Base-by-base conservation (phyloP, 2,329 filamentous ascomycete species). In the Nannizzia gypsea region DNA sequence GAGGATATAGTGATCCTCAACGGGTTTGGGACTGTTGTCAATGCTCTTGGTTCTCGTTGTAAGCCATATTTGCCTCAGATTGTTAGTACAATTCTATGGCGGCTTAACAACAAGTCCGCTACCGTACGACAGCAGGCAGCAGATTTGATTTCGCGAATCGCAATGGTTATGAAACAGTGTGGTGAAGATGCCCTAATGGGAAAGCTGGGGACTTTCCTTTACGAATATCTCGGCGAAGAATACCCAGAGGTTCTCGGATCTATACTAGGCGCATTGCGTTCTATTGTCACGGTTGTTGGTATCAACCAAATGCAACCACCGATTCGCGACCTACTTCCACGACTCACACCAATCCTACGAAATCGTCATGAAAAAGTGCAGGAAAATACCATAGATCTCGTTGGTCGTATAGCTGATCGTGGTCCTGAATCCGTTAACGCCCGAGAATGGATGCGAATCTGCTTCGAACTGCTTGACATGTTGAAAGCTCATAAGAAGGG, bases 401-500 rank as follows among this genome's bases (percentile, higher is more conserved):
- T 99, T 20, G 93, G 93, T 60, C 92, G 93, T 80, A 97, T 99
- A 67, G 93, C 95, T 15, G 93, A 99, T 74, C 88, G 93, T 65
- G 95, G 93, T 0, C 91, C 93, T 1, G 93, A 99, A 74, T 92
- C 88, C 64, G 93, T 99, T 71, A 96, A 96, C 70, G 91, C 93
- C 13, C 84, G 93, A 69, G 93, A 99, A 75, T 99, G 93, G 93
- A 99, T 99, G 95, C 86, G 93, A 72, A 99, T 99, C 72, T 99
- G 93, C 77, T 99, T 99, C 74, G 93, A 99, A 77, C 80, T 99
- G 59, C 84, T 99, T 31, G 93, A 99, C 76, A 99, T 99, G 93
- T 83, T 99, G 69, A 99, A 99, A 76, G 93, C 93, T 5, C 93
- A 99, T 80, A 99, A 99, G 78, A 99, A 99, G 81, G 95, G 93